Percentiles rank a stretch among this genome's conserved stretches.
phyloP scores from a whole-genome alignment of 768 basidiomycete species.

The Termitomyces sp. region DNA sequence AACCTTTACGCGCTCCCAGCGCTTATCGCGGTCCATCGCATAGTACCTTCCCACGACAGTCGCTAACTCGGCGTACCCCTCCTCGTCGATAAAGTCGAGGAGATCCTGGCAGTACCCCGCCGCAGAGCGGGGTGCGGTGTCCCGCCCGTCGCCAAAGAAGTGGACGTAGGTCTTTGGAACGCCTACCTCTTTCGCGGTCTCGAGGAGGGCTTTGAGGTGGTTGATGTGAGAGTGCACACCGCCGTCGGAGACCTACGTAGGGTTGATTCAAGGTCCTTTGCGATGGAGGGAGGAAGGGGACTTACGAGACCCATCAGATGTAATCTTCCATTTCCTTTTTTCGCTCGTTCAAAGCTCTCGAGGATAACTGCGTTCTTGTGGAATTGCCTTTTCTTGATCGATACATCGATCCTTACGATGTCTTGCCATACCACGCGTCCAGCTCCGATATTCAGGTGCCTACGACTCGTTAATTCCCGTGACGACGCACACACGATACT shows the following conservation, averaged over 20 bases:
- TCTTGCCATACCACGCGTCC: conserved; percentile 97
- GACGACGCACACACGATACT: conserved; percentile 17
- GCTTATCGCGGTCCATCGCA: conserved; percentile 95
- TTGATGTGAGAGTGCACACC: conserved; percentile 96
- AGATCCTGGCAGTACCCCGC: conserved; percentile 74
- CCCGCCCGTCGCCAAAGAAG: conserved; percentile 93
- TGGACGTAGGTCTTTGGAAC: conserved; percentile 88
- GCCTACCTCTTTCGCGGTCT: conserved; percentile 80
- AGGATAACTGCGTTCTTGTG: conserved; percentile 74
- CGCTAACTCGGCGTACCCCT: conserved; percentile 74
- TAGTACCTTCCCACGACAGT: conserved; percentile 91
- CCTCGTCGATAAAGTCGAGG: conserved; percentile 69
- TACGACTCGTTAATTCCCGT: conserved; percentile 23
- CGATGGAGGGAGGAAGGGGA: conserved; percentile 4
- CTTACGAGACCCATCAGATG: conserved; percentile 85
- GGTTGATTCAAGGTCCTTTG: neutral
- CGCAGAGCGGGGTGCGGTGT: conserved; percentile 86
- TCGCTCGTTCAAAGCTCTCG: conserved; percentile 69
- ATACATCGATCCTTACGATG: conserved; percentile 90
- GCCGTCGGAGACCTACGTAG: conserved; percentile 71
- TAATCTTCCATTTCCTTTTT: conserved; percentile 75
- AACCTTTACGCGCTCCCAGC: conserved; percentile 91
- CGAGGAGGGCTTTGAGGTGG: conserved; percentile 86
- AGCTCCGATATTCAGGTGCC: conserved; percentile 92
- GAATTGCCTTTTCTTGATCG: conserved; percentile 85